Base-by-base conservation (phyloP, 257 asterid species). In the Cruciata laevipes region DNA sequence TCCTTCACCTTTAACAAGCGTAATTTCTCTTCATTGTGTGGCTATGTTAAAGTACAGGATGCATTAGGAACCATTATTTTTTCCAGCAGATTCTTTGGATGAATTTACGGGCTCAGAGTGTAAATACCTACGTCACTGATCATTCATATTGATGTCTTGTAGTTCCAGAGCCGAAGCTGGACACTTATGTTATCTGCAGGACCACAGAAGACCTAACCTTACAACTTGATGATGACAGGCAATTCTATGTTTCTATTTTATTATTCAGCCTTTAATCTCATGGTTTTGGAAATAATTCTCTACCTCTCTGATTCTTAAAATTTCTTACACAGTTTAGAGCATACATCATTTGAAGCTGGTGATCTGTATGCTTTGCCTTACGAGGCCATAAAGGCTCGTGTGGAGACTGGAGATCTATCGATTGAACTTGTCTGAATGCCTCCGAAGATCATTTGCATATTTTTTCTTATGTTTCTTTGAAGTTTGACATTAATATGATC, bases 171-270 rank as follows among this genome's bases (percentile, higher is more conserved):
- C 97, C 96, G 44, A 73, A 81, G 71, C 85, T 89, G 69, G 91
- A 27, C 30, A 27, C 30, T 27, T 27, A 27, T 27, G 30, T 27
- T 27, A 27, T 27, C 30, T 87, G 98, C 81, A 82, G 95, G 77
- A 87, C 93, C 93, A 87, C 87, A 86, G 87, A 70, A 79, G 78
- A 71, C 67, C 73, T 87, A 55, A 71, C 96, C 40, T 84, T 87
- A 71, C 96, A 89, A 75, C 95, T 93, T 56, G 95, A 86, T 61
- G 97, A 86, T 61, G 97, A 86, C 70, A 79, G 97, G 95, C 77
- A 84, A 75, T 63, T 69, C 60, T 53, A 5, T 53, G 5, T 20
- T 6, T 53, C 20, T 7, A n/a, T 18, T 71, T 20, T 23, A 20
- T 56, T 56, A 8, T 16, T 72, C 10, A 11, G 31, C 21, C 38